Conservation (phyloP, 257 asterid genomes). For the Leonotis leonurus region DNA sequence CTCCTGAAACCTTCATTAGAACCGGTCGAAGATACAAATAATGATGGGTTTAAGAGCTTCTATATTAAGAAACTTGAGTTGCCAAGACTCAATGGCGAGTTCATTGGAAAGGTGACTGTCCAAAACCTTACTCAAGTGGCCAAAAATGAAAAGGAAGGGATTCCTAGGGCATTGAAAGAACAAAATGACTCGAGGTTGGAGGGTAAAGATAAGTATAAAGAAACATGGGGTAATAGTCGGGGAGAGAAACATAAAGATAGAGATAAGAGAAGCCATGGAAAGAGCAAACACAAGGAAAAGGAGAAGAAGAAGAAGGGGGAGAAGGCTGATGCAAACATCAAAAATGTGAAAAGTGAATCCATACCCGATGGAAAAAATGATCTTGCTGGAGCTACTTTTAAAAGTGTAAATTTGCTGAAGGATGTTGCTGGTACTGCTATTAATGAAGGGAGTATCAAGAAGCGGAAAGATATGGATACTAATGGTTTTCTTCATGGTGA, state of each 20-base stretch:
- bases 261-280: constrained; percentile 36
- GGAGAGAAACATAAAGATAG: constrained; percentile 37
- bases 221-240: constrained; percentile 26
- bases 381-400: constrained; percentile 23
- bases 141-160: constrained; percentile 32
- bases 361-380: constrained; percentile 19
- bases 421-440: constrained; percentile 26
- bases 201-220: constrained; percentile 39
- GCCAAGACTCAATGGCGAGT: constrained; percentile 27
- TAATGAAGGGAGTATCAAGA: constrained; percentile 41
- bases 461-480: constrained; percentile 39
- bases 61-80: constrained; percentile 29
- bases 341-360: constrained; percentile 30
- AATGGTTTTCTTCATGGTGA: constrained; percentile 78
- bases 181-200: constrained; percentile 31
- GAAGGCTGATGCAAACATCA: constrained; percentile 27
- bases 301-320: constrained; percentile 30
- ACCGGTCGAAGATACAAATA: constrained; percentile 33
- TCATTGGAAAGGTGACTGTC: constrained; percentile 23
- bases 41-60: constrained; percentile 29
- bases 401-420: constrained; percentile 17
- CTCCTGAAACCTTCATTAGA: constrained; percentile 24
- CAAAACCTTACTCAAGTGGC: constrained; percentile 18
- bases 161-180: constrained; percentile 30
- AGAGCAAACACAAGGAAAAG: constrained; percentile 32